Evolutionary conservation across 2,329 filamentous ascomycete species (phyloP).

Genomic region (Lachnellula cervina): DNA sequence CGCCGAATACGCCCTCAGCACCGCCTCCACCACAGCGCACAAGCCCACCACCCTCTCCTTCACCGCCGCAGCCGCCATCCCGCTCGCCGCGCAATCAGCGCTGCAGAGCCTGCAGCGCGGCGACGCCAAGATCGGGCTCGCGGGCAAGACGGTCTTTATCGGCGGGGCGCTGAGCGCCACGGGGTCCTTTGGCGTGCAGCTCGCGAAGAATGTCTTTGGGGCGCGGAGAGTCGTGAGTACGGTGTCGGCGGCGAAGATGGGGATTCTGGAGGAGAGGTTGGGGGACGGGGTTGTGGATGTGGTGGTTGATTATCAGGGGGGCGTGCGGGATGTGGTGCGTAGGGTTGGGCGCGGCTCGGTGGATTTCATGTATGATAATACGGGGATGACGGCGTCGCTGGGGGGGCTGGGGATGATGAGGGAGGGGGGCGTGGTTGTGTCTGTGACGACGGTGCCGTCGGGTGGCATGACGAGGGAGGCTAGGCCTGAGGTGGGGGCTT

Average conservation of each 20-base stretch:
- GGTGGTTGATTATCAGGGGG: constrained; percentile 37
- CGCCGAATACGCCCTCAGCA: constrained; percentile 25
- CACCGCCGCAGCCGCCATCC: constrained; percentile 37
- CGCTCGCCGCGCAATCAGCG: constrained; percentile 37
- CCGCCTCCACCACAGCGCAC: constrained; percentile 31
- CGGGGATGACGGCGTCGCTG: constrained; percentile 33
- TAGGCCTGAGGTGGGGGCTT: constrained; percentile 23
- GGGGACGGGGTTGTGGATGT: constrained; percentile 37
- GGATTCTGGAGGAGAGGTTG: constrained; percentile 34
- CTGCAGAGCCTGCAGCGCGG: constrained; percentile 35
- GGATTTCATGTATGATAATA: constrained; percentile 42
- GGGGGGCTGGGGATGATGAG: constrained; percentile 35
- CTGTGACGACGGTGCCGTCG: constrained; percentile 34
- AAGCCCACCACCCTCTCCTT: constrained; percentile 38
- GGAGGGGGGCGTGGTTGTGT: constrained; percentile 33
- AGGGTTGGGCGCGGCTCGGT: constrained; percentile 33
- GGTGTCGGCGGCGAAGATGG: constrained; percentile 39
- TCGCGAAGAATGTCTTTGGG: constrained; percentile 41
- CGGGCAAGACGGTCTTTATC: constrained; percentile 37
- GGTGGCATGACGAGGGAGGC: constrained; percentile 31
- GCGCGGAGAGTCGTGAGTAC: constrained; percentile 43
- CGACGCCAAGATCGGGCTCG: constrained; percentile 29
- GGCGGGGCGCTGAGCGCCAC: constrained; percentile 37
- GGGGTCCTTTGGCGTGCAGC: constrained; percentile 36
- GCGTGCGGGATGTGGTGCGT: constrained; percentile 23